Base-by-base conservation (phyloP, 805 yeast genomes). In the Saccharomycopsis olivae region DNA sequence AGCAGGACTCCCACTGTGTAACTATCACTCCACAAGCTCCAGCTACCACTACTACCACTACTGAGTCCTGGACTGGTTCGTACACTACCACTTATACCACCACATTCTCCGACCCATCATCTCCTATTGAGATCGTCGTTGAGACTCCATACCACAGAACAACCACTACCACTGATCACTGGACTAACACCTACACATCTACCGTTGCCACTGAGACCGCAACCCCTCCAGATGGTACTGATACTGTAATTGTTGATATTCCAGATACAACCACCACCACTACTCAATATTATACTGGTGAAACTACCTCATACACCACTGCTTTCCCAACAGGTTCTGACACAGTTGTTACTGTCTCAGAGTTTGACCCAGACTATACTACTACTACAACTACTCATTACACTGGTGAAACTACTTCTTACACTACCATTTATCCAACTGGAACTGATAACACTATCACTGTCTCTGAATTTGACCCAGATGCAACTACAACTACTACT, bases 1-100 rank as follows among this genome's bases (percentile, higher is more conserved):
- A 35, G 3, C 18, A 15, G 8, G 38, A 24, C 24, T 14, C 39
- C 11, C 13, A 5, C 15, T 39, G 42, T 25, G 8, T 23, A 5
- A 15, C 33, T 16, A 33, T 25, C 6, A 33, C 25, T 4, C 16
- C 38, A 18, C 16, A 25, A 13, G 19, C 32, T 25, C 4, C 35
- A 8, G 4, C 14, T 5, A 15, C 29, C 10, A 39, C 42, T 13
- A 37, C 44, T 18, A 37, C 44, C 15, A 32, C 33, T 16, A 38
- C 41, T 16, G 18, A 15, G 5, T 4, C 28, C n/a, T 41, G 44
- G 44, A 30, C 39, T n/a, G 35, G 39, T 11, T 29, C 44, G 10
- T 29, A 29, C 16, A 31, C 35, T 11, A 9, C 37, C n/a, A 25
- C 15, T 28, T 23, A 11, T 2, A 39, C 42, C n/a, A 33, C 42